phyloP scores from a whole-genome alignment of 2,329 filamentous ascomycete species.

The Ophiostoma ips region DNA sequence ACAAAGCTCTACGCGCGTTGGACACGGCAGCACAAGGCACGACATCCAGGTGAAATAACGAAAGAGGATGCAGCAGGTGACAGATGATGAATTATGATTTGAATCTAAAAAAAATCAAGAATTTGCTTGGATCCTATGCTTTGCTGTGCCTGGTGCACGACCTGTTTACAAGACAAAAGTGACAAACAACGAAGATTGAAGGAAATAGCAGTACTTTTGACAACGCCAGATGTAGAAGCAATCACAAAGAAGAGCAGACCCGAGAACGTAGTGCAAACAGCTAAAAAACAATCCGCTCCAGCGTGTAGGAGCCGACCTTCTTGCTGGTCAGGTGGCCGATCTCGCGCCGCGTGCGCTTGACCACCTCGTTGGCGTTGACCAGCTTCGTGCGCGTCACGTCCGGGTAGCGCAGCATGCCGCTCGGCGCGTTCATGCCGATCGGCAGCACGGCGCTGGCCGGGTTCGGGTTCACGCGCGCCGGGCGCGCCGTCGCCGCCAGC shows the following conservation, averaged over 20 bases:
- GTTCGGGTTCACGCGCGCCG: constrained; percentile 27
- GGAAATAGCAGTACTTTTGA: no score
- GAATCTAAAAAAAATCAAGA: no score
- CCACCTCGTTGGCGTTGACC: constrained; percentile 54
- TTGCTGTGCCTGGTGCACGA: no score
- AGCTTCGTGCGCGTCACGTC: constrained; percentile 38
- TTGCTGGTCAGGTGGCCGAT: constrained; percentile 65
- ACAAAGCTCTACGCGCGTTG: neutral
- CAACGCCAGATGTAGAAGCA: neutral
- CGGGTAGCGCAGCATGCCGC: neutral
- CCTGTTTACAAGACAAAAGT: no score
- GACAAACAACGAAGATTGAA: no score
- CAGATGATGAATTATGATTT: no score
- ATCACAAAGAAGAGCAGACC: neutral
- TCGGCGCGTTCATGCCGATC: constrained; percentile 50
- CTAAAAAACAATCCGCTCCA: constrained; percentile 60
- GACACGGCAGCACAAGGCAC: neutral
- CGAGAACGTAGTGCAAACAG: neutral
- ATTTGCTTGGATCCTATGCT: no score
- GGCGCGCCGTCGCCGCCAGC: constrained; percentile 23
- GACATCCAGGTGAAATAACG: neutral
- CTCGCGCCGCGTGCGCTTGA: constrained; percentile 56
- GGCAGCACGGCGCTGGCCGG: constrained; percentile 40
- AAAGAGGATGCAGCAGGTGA: no score
- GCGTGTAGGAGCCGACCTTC: constrained; percentile 67